Conservation (phyloP, 768 basidiomycete genomes). For the Chalciporus sphaerocephalus region DNA sequence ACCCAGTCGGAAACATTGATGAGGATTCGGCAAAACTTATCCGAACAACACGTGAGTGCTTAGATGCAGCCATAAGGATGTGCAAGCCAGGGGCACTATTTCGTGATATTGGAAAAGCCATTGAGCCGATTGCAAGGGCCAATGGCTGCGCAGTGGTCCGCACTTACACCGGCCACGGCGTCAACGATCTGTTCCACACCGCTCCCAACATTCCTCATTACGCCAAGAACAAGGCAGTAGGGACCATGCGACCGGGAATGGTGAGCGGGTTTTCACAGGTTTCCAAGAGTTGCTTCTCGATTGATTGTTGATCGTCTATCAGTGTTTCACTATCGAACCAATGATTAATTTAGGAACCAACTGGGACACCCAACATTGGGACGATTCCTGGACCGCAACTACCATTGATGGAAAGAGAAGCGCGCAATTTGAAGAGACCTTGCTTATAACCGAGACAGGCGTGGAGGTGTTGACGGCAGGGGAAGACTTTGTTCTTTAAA, state of each 20-base stretch:
- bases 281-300: not conserved
- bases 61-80: constrained; percentile 85
- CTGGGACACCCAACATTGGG: constrained; percentile 82
- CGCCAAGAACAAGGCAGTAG: constrained; percentile 89
- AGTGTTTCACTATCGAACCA: constrained; percentile 78
- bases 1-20: constrained; percentile 83
- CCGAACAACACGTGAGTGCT: constrained; percentile 70
- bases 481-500: constrained; percentile 25
- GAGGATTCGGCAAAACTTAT: constrained; percentile 82
- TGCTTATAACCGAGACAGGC: constrained; percentile 88
- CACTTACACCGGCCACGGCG: constrained; percentile 88
- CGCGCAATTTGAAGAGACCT: constrained; percentile 97
- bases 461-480: constrained; percentile 81
- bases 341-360: constrained; percentile 89
- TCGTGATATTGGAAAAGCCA: constrained; percentile 81
- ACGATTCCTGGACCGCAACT: constrained; percentile 94
- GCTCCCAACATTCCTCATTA: constrained; percentile 92
- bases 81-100: constrained; percentile 93
- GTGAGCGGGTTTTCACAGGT: constrained; percentile 39
- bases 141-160: constrained; percentile 89
- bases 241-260: constrained; percentile 92
- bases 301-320: constrained; percentile 4
- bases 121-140: constrained; percentile 81
- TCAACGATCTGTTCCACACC: constrained; percentile 81
- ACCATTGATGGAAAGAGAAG: constrained; percentile 87